Evolutionary conservation across 768 basidiomycete species (phyloP).

Genomic region (Termitomyces sp.): DNA sequence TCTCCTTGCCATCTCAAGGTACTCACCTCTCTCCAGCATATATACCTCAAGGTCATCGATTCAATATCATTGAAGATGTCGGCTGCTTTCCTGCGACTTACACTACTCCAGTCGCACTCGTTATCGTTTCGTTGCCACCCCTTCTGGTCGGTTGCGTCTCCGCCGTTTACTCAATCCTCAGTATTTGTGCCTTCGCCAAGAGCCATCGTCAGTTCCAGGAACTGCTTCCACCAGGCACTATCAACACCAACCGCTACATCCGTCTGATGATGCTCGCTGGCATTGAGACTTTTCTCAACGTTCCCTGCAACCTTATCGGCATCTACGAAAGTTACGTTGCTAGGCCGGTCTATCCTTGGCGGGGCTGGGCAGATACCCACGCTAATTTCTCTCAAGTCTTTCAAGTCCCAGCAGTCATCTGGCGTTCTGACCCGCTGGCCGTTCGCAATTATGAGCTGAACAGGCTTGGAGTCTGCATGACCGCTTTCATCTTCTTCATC

Average conservation of each 20-base stretch:
- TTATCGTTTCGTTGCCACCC: conserved; percentile 32
- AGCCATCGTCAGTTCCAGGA: conserved; percentile 32
- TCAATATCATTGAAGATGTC: conserved; percentile 38
- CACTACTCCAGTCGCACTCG: conserved; percentile 28
- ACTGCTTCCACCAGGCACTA: conserved; percentile 24
- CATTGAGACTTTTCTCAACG: conserved; percentile 30
- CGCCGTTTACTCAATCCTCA: conserved; percentile 29
- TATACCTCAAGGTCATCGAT: conserved; percentile 41
- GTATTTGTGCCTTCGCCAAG: conserved; percentile 28
- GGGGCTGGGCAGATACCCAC: conserved; percentile 50
- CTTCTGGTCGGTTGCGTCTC: conserved; percentile 33
- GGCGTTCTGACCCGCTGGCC: conserved; percentile 21
- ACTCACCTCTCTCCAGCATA: conserved; percentile 27
- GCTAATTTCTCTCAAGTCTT: conserved; percentile 36
- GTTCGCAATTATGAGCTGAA: conserved; percentile 23
- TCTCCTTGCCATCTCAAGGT: not conserved
- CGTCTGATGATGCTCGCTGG: conserved; percentile 43
- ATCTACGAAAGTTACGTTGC: conserved; percentile 21
- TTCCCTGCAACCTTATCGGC: conserved; percentile 28
- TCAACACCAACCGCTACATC: conserved; percentile 43
- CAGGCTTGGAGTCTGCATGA: conserved; percentile 34
- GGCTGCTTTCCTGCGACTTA: conserved; percentile 38
- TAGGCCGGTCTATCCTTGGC: conserved; percentile 30
- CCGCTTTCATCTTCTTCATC: conserved; percentile 43
- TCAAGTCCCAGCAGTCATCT: conserved; percentile 29